These are phyloP conservation scores for Fusarium musae DNA, from an alignment of 2,329 filamentous ascomycete species.

Conservation along the genomic window DNA sequence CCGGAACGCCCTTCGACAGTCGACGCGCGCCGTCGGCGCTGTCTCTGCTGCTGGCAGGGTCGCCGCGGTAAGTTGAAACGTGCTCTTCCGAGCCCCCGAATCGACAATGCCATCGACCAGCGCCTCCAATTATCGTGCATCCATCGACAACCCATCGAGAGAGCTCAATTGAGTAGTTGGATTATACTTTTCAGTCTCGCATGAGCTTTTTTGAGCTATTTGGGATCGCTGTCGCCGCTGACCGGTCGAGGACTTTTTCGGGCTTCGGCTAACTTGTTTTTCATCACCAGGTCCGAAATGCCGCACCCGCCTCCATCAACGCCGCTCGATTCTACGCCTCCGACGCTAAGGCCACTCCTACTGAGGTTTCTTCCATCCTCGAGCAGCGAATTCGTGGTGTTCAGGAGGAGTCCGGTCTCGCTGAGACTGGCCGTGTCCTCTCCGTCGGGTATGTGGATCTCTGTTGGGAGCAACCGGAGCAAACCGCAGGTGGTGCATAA, in stretches of 20 bases:
- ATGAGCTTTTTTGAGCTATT: conserved; percentile 52
- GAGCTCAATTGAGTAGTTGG: conserved; percentile 53
- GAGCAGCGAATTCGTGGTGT: conserved; percentile 99
- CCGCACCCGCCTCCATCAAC: conserved; percentile 81
- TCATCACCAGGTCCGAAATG: conserved; percentile 81
- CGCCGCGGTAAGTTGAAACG: conserved; percentile 82
- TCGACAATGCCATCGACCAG: conserved; percentile 59
- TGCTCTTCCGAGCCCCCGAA: conserved; percentile 52
- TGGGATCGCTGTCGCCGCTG: conserved; percentile 43
- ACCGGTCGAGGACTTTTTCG: conserved; percentile 52
- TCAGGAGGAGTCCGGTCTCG: conserved; percentile 93
- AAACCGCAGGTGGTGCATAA: conserved; percentile 25
- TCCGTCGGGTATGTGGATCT: conserved; percentile 89
- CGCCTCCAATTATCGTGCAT: conserved; percentile 51
- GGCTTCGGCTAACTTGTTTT: conserved; percentile 67
- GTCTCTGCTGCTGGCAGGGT: conserved; percentile 92
- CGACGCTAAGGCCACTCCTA: conserved; percentile 94
- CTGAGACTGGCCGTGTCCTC: conserved; percentile 98
- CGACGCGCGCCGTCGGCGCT: conserved; percentile 92
- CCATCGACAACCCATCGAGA: conserved; percentile 45
- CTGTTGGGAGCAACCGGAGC: conserved; percentile 31
- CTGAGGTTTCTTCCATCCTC: conserved; percentile 98
- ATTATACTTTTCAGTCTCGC: conserved; percentile 19
- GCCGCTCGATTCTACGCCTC: conserved; percentile 86
- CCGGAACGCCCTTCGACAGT: conserved; percentile 97